Evolutionary conservation across 1,284 basidiomycete genomes (phyloP).

Genomic region (Pseudozyma pruni): DNA sequence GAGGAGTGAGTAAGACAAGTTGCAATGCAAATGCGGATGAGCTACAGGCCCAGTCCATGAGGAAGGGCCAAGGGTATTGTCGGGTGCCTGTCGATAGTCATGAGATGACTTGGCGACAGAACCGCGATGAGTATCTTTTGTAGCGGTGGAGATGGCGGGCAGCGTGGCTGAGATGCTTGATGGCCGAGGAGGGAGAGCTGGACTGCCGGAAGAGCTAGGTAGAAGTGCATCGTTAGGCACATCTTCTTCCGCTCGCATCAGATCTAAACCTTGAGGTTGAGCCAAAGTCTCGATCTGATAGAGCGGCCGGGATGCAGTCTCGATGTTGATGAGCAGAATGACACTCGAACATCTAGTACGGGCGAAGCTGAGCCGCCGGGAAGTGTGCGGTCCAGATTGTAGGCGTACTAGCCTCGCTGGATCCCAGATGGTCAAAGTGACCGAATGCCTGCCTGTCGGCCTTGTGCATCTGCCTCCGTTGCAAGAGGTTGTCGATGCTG

Average conservation of each 20-base stretch:
- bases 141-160: constrained; percentile 6
- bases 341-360: constrained; percentile 16
- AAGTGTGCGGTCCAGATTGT: constrained; percentile 42
- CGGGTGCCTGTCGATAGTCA: background rate
- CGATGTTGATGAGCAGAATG: background rate
- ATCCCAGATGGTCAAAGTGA: constrained; percentile 19
- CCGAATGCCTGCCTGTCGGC: constrained; percentile 15
- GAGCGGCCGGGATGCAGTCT: background rate
- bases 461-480: constrained; percentile 24
- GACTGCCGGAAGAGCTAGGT: background rate
- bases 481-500: constrained; percentile 29
- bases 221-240: too few species aligned
- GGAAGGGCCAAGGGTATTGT: constrained; percentile 28
- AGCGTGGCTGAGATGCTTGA: background rate
- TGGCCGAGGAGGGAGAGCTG: constrained; percentile 1
- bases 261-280: background rate
- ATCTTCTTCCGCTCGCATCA: too few species aligned
- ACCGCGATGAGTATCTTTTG: constrained; percentile 30
- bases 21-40: constrained; percentile 14
- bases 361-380: constrained; percentile 45
- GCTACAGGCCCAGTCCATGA: constrained; percentile 8
- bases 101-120: background rate
- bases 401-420: constrained; percentile 34
- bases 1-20: background rate
- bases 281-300: too few species aligned